phyloP scores from a whole-genome alignment of 106 monocot genomes.

The Acanthochlamys bracteata region DNA sequence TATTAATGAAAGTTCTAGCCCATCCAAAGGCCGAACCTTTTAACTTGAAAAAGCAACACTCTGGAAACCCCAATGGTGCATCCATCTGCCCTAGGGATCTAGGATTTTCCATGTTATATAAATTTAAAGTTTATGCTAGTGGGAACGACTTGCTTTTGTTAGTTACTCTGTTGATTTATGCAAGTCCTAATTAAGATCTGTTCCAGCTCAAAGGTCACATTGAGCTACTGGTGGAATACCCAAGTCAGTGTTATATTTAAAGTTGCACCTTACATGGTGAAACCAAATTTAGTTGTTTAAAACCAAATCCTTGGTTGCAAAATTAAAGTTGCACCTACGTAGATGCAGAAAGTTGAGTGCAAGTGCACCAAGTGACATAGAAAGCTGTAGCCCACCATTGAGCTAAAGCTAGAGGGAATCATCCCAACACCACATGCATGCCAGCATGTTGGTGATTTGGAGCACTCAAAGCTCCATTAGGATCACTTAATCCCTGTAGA shows the following conservation, averaged over 20 bases:
- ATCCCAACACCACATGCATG: slow-evolving; percentile 12
- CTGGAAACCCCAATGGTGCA: not conserved
- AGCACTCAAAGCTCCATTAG: not conserved
- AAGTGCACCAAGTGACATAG: slow-evolving; percentile 13
- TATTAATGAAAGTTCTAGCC: not conserved
- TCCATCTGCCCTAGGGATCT: not conserved
- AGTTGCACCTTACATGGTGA: slow-evolving; percentile 1
- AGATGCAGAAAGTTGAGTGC: not conserved
- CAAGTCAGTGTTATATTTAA: slow-evolving; percentile 10
- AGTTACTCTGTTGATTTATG: not conserved
- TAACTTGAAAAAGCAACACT: not conserved
- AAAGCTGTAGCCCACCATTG: slow-evolving; percentile 26
- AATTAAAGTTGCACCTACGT: not conserved
- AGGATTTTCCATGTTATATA: not conserved
- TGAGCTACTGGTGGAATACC: slow-evolving; percentile 6
- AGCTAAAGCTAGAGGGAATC: slow-evolving; percentile 5
- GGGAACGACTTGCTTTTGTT: not conserved
- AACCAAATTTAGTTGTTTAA: too few species aligned
- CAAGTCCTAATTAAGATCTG: slow-evolving; percentile 9
- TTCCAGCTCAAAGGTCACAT: not conserved
- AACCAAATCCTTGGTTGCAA: slow-evolving; percentile 10
- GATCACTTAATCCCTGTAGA: slow-evolving; percentile 1
- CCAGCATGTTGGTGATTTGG: slow-evolving; percentile 5
- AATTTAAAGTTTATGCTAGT: not conserved
- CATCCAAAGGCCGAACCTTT: slow-evolving; percentile 1